These are phyloP conservation scores for Ceratocystis ficicola DNA, from an alignment of 2,329 filamentous ascomycete genomes.

Conservation along the genomic window DNA sequence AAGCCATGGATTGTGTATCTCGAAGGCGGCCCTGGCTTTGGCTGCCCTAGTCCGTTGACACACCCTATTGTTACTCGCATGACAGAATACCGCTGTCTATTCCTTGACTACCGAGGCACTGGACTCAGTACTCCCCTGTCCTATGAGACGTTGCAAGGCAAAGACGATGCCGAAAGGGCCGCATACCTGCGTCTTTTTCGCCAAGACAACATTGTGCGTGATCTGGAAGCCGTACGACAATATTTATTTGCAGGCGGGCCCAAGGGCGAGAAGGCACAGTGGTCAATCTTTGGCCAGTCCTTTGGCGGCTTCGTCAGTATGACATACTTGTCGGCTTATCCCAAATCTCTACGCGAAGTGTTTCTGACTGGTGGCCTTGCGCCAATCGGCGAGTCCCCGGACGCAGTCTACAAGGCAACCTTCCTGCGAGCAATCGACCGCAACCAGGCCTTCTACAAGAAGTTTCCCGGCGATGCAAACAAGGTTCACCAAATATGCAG, in stretches of 20 bases:
- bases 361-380: conserved; percentile 79
- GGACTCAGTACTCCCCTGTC: conserved; percentile 74
- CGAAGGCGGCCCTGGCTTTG: conserved; percentile 75
- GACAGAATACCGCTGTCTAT: conserved; percentile 71
- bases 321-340: conserved; percentile 72
- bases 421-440: conserved; percentile 56
- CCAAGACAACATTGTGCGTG: conserved; percentile 79
- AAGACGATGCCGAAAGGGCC: conserved; percentile 55
- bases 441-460: conserved; percentile 68
- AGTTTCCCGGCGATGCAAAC: conserved; percentile 69
- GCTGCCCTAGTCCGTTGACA: conserved; percentile 62
- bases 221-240: conserved; percentile 74
- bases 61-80: conserved; percentile 58
- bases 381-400: conserved; percentile 57
- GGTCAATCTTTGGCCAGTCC: conserved; percentile 80
- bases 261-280: conserved; percentile 53
- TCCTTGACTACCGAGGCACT: conserved; percentile 84
- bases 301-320: conserved; percentile 81
- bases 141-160: conserved; percentile 50
- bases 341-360: conserved; percentile 64
- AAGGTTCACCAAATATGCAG: conserved; percentile 54
- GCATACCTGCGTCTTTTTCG: conserved; percentile 74
- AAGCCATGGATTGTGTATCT: conserved; percentile 59
- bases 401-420: conserved; percentile 62
- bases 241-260: conserved; percentile 47